phyloP scores from a whole-genome alignment of 73 alveolate species.

The Paraurostyla sp. region DNA sequence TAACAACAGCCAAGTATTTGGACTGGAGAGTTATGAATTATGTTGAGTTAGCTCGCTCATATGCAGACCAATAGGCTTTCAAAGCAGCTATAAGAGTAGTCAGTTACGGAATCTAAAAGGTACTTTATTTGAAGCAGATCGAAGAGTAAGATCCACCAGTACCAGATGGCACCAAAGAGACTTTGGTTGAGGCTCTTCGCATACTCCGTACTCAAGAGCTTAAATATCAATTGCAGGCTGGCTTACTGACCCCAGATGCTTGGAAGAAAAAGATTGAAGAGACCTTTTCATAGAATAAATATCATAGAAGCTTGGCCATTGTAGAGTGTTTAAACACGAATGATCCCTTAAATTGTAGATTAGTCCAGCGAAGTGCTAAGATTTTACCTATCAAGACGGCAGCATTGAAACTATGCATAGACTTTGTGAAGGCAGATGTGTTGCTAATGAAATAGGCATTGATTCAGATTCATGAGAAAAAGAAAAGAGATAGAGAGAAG shows the following conservation, averaged over 20 bases:
- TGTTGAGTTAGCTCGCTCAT: constrained; percentile 90
- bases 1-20: constrained; percentile 93
- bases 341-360: constrained; percentile 82
- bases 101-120: constrained; percentile 89
- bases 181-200: constrained; percentile 86
- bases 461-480: constrained; percentile 77
- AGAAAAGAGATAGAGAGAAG: constrained; percentile 90
- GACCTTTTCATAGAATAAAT: constrained; percentile 81
- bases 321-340: constrained; percentile 87
- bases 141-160: constrained; percentile 98
- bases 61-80: constrained; percentile 90
- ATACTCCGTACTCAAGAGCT: constrained; percentile 89
- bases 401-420: constrained; percentile 82
- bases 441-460: constrained; percentile 91
- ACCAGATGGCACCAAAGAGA: constrained; percentile 94
- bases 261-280: constrained; percentile 99
- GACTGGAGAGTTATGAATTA: constrained; percentile 94
- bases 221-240: constrained; percentile 93
- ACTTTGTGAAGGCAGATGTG: constrained; percentile 91
- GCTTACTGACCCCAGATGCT: constrained; percentile 91
- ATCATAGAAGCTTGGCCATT: constrained; percentile 80
- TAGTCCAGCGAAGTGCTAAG: constrained; percentile 81
- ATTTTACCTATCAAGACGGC: constrained; percentile 85
- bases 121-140: constrained; percentile 86
- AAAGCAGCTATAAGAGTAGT: constrained; percentile 91